Base-by-base conservation (phyloP, 768 basidiomycete genomes). In the Boletus huronensis region DNA sequence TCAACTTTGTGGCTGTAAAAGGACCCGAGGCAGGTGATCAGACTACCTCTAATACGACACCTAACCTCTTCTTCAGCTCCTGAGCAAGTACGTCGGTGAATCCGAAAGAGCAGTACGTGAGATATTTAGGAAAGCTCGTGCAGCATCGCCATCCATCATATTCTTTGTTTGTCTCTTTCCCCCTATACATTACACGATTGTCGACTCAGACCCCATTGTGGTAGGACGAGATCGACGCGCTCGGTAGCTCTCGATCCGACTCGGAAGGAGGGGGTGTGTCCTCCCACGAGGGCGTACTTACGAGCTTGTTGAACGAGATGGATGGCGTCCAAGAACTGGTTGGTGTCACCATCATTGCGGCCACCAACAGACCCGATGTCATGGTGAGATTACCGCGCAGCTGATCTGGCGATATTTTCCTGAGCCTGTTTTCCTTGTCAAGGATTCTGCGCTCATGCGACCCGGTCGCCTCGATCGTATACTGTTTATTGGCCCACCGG, bases 31-130 rank as follows among this genome's bases (percentile, higher is more conserved):
- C 90, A 60, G 60, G 81, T 60, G 40, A 28, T 51, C 44, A 36
- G 21, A 47, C 9, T 29, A 16, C 17, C 14, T 32, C 19, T 31
- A 19, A 25, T 29, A 17, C 17, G 32, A 31, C 21, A 36, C 45
- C 48, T 55, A 26, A 57, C 10, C 16, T 43, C 50, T 39, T 41
- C 23, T 60, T n/a, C 64, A 98, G 94, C 80, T 99, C 0, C 69
- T 98, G 49, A 98, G 88, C 74, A 98, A 98, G 72, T 99, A 87
- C 63, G 93, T 99, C 17, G 97, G 97, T 21, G 97, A 99, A 73
- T 97, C 94, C 0, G 97, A 99, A 71, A 81, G 90, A 40, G 92
- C 93, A 0, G 90, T 99, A 14, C 82, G 97, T 31, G 96, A 98
- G 65, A 88, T 95, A 52, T 99, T 99, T 72, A 77, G 91, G 49